Evolutionary conservation across 2,329 filamentous ascomycete genomes (phyloP).

Genomic region (Amauroascus niger): DNA sequence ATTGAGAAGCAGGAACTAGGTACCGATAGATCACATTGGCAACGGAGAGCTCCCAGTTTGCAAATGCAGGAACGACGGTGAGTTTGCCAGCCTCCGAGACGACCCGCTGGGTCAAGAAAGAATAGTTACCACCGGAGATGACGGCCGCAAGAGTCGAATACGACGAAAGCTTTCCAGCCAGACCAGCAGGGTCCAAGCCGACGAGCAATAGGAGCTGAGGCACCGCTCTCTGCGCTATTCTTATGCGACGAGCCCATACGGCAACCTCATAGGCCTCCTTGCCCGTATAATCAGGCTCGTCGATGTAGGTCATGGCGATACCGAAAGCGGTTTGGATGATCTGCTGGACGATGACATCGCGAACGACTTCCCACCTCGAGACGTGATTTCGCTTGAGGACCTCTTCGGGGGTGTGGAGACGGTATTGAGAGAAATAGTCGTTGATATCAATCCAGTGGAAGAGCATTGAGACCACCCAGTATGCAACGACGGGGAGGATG

Average conservation of each 20-base stretch:
- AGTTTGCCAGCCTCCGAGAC: conserved; percentile 43
- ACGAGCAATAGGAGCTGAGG: conserved; percentile 60
- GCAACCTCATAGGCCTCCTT: conserved; percentile 78
- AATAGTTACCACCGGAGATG: conserved; percentile 72
- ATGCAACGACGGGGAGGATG: conserved; percentile 66
- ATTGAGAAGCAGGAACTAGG: conserved; percentile 66
- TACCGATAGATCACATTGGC: conserved; percentile 74
- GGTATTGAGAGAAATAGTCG: conserved; percentile 82
- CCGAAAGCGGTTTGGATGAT: conserved; percentile 72
- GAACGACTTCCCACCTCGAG: conserved; percentile 70
- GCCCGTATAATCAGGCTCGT: conserved; percentile 63
- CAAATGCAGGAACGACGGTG: conserved; percentile 58
- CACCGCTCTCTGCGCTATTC: conserved; percentile 67
- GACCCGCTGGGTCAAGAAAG: conserved; percentile 54
- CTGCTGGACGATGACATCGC: conserved; percentile 88
- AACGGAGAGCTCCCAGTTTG: conserved; percentile 65
- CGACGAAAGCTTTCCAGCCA: conserved; percentile 64
- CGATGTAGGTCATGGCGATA: conserved; percentile 57
- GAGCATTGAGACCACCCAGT: conserved; percentile 76
- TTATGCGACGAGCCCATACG: conserved; percentile 76
- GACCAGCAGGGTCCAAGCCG: conserved; percentile 63
- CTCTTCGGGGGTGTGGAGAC: conserved; percentile 89
- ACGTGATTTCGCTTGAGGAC: conserved; percentile 80
- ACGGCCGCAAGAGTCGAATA: conserved; percentile 66
- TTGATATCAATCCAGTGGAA: conserved; percentile 82